Evolutionary conservation across 495 filamentous ascomycete genomes (phyloP), one percentile per base, ranked within the genome.

Genomic region (Daldinia childiae): DNA sequence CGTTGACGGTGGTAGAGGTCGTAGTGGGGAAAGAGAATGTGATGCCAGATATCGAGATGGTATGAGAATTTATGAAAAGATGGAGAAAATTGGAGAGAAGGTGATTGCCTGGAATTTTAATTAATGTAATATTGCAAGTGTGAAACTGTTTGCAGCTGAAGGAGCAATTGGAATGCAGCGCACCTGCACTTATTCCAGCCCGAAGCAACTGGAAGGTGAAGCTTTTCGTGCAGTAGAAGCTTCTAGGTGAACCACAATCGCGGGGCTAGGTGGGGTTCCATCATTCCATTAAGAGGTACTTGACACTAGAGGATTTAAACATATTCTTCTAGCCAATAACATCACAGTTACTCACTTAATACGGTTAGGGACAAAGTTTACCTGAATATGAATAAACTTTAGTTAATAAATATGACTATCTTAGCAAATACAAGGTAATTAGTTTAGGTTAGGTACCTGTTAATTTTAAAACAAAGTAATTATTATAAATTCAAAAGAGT

Each of bases 191-290:
- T 60, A 63, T 57, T 45, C 30, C 54, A 43, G 36, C 36, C 19
- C 26, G 19, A 66, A 72, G n/a, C 45, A 58, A 21, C 15, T 69
- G 38, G 59, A 59, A 73, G 45, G 55, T 73, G 66, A 73, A 69
- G 71, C 65, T 73, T 62, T 55, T 66, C 60, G 27, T 62, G 39
- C 56, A 56, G 65, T 73, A 55, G 71, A 73, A 73, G 65, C 71
- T 73, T 73, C 71, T 73, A 73, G 71, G 65, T 73, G 66, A 73
- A 65, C 39, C n/a, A 6, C 62, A 73, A 69, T 62, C 66, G 71
- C 66, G 66, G 66, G 70, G 65, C 64, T 68, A 43, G 14, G 61
- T 62, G 70, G 69, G 70, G 70, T 68, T 64, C 34, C 51, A 48
- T 21, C 21, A n/a, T 62, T 29, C 43, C 34, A 55, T 27, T 9